phyloP scores from a whole-genome alignment of 2,329 filamentous ascomycete species.

The Pleomassaria siparia region DNA sequence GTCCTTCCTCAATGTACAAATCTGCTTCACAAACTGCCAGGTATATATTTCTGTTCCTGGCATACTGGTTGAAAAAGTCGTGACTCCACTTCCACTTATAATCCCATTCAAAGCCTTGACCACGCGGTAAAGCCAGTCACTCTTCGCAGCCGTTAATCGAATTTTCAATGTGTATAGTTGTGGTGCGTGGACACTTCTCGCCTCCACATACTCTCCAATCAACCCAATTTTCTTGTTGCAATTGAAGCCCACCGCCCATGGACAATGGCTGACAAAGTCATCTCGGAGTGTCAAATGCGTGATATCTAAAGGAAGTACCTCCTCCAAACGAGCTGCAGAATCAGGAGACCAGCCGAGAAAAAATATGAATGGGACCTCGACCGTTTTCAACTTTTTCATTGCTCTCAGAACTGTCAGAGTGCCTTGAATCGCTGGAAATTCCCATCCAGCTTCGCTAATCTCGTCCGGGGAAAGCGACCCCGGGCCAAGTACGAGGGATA shows the following conservation, averaged over 20 bases:
- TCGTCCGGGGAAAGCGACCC: conserved; percentile 20
- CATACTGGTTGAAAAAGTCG: conserved; percentile 10
- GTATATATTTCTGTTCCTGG: conserved; percentile 20
- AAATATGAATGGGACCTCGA: conserved; percentile 25
- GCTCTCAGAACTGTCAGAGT: conserved; percentile 21
- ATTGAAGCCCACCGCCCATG: conserved; percentile 20
- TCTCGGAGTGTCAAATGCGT: conserved; percentile 19
- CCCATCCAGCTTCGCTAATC: conserved; percentile 16
- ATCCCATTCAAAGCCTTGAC: conserved; percentile 15
- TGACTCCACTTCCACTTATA: conserved; percentile 11
- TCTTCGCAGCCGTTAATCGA: conserved; percentile 13
- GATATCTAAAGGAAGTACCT: conserved; percentile 19
- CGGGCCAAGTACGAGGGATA: conserved; percentile 20
- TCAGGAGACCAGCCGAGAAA: conserved; percentile 25
- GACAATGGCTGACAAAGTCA: conserved; percentile 23
- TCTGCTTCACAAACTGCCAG: conserved; percentile 18
- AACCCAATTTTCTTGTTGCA: conserved; percentile 18
- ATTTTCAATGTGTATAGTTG: conserved; percentile 17
- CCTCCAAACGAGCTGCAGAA: conserved; percentile 19
- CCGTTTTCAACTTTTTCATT: conserved; percentile 16
- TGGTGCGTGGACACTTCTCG: conserved; percentile 15
- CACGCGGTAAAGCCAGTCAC: conserved; percentile 16
- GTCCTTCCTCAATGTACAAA: conserved; percentile 6
- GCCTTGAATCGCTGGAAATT: conserved; percentile 23
- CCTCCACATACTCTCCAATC: conserved; percentile 22